These are phyloP conservation scores for Candida ovalis DNA, from an alignment of 805 yeast species.

Conservation along the genomic window DNA sequence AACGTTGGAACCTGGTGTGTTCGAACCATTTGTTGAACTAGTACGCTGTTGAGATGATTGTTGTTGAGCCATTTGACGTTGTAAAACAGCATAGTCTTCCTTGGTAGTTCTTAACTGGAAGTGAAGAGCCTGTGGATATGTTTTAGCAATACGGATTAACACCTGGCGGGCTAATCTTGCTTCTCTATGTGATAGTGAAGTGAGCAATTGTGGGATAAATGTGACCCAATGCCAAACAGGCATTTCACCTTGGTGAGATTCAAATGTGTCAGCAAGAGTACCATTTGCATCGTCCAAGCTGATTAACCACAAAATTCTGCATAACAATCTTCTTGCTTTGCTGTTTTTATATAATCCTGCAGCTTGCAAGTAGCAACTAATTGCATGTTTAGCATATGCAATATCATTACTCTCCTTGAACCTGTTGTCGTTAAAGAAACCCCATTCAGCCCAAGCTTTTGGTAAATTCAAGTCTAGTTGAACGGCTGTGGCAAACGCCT, in stretches of 20 bases:
- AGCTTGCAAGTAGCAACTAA: constrained; percentile 94
- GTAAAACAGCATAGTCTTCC: constrained; percentile 87
- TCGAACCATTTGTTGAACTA: constrained; percentile 1
- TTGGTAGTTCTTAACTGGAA: constrained; percentile 93
- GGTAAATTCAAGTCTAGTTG: constrained; percentile 92
- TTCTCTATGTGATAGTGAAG: constrained; percentile 87
- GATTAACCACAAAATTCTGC: constrained; percentile 89
- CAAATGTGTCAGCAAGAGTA: constrained; percentile 80
- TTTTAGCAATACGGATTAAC: constrained; percentile 87
- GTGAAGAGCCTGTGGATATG: constrained; percentile 95
- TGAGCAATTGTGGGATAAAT: constrained; percentile 87
- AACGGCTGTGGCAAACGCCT: constrained; percentile 96
- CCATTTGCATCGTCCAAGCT: constrained; percentile 85
- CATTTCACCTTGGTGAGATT: constrained; percentile 88
- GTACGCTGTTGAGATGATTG: constrained; percentile 9
- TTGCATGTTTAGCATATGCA: constrained; percentile 86
- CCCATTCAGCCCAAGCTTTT: constrained; percentile 99
- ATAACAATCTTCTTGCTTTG: constrained; percentile 81
- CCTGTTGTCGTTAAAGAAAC: constrained; percentile 85
- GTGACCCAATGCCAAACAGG: constrained; percentile 99
- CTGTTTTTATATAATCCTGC: constrained; percentile 94
- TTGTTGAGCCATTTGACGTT: constrained; percentile 55
- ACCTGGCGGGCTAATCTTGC: constrained; percentile 86
- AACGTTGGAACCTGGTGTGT: background rate
- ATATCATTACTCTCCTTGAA: constrained; percentile 78